phyloP scores from a whole-genome alignment of 164 flowering plant species.

The Akebia trifoliata region DNA sequence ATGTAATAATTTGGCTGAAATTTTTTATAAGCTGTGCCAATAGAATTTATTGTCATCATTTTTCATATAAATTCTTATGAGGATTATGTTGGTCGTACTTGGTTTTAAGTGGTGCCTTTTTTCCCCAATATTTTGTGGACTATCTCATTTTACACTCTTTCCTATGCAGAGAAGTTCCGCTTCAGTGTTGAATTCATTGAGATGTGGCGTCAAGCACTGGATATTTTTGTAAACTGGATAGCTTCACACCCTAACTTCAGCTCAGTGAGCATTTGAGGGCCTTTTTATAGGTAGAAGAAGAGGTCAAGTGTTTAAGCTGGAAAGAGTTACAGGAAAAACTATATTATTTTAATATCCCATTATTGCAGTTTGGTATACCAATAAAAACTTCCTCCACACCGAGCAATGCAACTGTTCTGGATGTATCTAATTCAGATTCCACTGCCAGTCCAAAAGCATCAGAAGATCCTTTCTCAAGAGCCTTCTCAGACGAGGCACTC shows the following conservation, averaged over 20 bases:
- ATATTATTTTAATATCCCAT: too few species aligned
- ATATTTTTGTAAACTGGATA: constrained; percentile 77
- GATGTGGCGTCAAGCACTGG: constrained; percentile 89
- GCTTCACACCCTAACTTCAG: constrained; percentile 82
- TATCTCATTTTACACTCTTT: constrained; percentile 17
- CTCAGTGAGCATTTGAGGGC: constrained; percentile 87
- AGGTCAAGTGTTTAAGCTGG: constrained; percentile 38
- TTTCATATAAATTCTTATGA: background rate
- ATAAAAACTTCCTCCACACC: constrained; percentile 45
- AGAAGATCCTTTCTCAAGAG: constrained; percentile 62
- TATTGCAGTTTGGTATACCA: constrained; percentile 9
- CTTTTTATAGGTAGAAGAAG: constrained; percentile 90
- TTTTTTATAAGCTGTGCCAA: too few species aligned
- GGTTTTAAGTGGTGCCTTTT: background rate
- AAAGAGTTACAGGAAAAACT: background rate
- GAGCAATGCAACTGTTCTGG: constrained; percentile 35
- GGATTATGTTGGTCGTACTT: background rate
- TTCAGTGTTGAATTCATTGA: constrained; percentile 98
- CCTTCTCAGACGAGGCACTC: constrained; percentile 73
- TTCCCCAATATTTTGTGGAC: background rate
- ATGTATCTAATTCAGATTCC: constrained; percentile 44
- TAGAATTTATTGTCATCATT: background rate
- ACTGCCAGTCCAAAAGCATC: constrained; percentile 31
- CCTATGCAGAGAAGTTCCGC: constrained; percentile 80
- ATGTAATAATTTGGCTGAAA: too few species aligned